Evolutionary conservation across 2,329 filamentous ascomycete genomes (phyloP).

Genomic region (Byssothecium circinans): DNA sequence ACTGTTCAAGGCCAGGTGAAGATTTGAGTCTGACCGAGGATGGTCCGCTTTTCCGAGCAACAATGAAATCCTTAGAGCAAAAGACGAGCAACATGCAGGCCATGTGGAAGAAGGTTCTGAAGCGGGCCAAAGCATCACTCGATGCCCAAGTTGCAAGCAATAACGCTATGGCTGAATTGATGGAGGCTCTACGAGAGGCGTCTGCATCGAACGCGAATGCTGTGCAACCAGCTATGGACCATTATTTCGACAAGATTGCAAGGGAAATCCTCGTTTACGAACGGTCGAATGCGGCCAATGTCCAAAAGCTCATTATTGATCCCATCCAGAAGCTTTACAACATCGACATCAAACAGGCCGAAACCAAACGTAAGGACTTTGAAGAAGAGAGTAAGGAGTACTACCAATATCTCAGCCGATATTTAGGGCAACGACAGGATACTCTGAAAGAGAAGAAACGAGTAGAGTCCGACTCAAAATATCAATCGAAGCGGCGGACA

Average conservation of each 20-base stretch:
- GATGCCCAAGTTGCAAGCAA: slow-evolving; percentile 80
- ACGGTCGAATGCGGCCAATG: slow-evolving; percentile 75
- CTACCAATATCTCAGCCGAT: slow-evolving; percentile 91
- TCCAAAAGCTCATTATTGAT: slow-evolving; percentile 93
- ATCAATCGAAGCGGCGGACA: slow-evolving; percentile 87
- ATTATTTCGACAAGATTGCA: slow-evolving; percentile 97
- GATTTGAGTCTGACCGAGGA: slow-evolving; percentile 82
- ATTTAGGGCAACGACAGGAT: slow-evolving; percentile 94
- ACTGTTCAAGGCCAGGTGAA: slow-evolving; percentile 80
- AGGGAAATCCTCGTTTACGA: slow-evolving; percentile 88
- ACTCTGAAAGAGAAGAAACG: slow-evolving; percentile 97
- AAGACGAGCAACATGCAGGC: slow-evolving; percentile 93
- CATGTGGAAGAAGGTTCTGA: slow-evolving; percentile 95
- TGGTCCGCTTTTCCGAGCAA: slow-evolving; percentile 92
- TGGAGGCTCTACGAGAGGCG: slow-evolving; percentile 83
- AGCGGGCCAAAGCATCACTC: slow-evolving; percentile 87
- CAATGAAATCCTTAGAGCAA: slow-evolving; percentile 93
- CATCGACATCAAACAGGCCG: slow-evolving; percentile 95
- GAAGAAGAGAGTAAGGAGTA: slow-evolving; percentile 99
- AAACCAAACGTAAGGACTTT: slow-evolving; percentile 95
- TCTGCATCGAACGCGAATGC: slow-evolving; percentile 91
- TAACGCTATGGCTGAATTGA: slow-evolving; percentile 78
- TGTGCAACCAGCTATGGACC: slow-evolving; percentile 93
- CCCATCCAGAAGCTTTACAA: slow-evolving; percentile 90
- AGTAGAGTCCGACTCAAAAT: slow-evolving; percentile 92